These are phyloP conservation scores for Fallopia convolvulus DNA, from an alignment of 148 eudicot genomes.

Conservation along the genomic window DNA sequence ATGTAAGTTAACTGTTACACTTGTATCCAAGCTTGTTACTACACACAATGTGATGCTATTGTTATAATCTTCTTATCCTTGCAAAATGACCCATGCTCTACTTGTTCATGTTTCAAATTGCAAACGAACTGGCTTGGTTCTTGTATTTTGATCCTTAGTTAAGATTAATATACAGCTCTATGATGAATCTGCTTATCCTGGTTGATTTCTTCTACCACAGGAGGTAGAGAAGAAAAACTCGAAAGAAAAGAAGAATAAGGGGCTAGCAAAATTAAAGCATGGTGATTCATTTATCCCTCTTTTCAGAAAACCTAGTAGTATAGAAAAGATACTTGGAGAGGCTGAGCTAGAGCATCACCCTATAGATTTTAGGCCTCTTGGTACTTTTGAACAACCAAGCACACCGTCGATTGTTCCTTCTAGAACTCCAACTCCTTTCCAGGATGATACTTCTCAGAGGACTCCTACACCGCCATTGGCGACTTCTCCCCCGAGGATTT, in stretches of 20 bases:
- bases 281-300: conserved; percentile 82
- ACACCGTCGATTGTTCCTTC: conserved; percentile 31
- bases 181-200: background rate
- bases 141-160: background rate
- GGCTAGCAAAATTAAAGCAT: conserved; percentile 45
- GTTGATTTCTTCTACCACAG: conserved; percentile 23
- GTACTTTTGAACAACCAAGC: conserved; percentile 41
- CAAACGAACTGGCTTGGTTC: background rate
- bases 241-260: conserved; percentile 74
- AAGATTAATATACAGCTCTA: background rate
- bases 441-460: conserved; percentile 20
- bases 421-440: conserved; percentile 28
- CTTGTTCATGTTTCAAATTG: background rate
- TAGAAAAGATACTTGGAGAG: conserved; percentile 88
- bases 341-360: conserved; percentile 46
- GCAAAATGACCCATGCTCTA: background rate
- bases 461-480: conserved; percentile 17
- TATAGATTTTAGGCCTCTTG: conserved; percentile 31
- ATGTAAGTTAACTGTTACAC: conserved; percentile 37
- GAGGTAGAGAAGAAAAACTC: conserved; percentile 56
- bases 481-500: conserved; percentile 25
- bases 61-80: background rate
- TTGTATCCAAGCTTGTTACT: background rate
- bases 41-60: background rate
- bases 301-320: conserved; percentile 83